phyloP scores from a whole-genome alignment of 2,329 filamentous ascomycete species.

The Coniochaeta hoffmannii region DNA sequence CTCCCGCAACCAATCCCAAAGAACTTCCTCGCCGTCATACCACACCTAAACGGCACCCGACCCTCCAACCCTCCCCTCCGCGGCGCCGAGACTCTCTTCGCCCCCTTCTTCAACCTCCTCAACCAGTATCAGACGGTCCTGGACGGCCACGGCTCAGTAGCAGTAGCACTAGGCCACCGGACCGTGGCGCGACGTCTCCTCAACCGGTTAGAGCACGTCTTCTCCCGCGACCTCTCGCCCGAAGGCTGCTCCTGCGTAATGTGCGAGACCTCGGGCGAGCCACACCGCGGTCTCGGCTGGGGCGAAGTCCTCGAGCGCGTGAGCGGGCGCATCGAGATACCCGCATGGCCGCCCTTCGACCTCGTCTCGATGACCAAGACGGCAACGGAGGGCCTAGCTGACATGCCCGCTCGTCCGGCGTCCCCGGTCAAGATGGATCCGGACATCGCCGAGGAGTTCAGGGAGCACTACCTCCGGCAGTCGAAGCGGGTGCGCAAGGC shows the following conservation, averaged over 20 bases:
- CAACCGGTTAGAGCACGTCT: conserved; percentile 88
- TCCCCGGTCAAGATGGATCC: conserved; percentile 75
- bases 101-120: conserved; percentile 73
- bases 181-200: conserved; percentile 87
- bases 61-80: conserved; percentile 57
- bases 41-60: conserved; percentile 46
- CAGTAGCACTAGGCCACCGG: conserved; percentile 89
- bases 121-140: conserved; percentile 83
- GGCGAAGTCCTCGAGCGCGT: conserved; percentile 92
- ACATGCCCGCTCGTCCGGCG: conserved; percentile 47
- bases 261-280: conserved; percentile 57
- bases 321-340: conserved; percentile 78
- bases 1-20: conserved; percentile 64
- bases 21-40: conserved; percentile 61
- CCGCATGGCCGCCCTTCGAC: conserved; percentile 82
- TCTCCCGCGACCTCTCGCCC: conserved; percentile 82
- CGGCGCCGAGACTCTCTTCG: conserved; percentile 68
- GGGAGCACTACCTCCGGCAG: conserved; percentile 85
- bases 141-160: conserved; percentile 76
- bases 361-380: conserved; percentile 56
- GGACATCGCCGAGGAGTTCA: conserved; percentile 88
- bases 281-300: conserved; percentile 76
- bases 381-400: conserved; percentile 55
- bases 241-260: conserved; percentile 83
- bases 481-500: conserved; percentile 87